Evolutionary conservation across 768 basidiomycete species (phyloP).

Genomic region (Dendrothele bispora): DNA sequence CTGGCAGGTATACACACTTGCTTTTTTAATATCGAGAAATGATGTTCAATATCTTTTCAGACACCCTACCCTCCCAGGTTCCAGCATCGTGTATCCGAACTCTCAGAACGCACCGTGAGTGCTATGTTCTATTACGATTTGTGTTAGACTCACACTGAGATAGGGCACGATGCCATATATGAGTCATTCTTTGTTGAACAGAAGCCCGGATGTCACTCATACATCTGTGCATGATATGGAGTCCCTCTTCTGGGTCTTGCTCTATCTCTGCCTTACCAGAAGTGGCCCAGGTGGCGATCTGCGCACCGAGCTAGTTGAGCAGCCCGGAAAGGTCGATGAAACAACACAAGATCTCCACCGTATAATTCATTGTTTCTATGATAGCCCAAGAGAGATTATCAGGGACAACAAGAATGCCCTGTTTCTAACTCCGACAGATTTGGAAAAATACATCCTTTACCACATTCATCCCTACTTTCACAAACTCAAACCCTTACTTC

Average conservation of each 20-base stretch:
- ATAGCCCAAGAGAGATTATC: background rate
- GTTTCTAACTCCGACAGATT: background rate
- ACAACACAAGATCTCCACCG: background rate
- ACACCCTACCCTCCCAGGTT: too few relatives aligned
- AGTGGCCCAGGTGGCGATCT: conserved; percentile 12
- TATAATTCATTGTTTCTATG: background rate
- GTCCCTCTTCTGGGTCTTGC: conserved; percentile 21
- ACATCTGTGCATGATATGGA: conserved; percentile 24
- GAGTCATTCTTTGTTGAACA: too few relatives aligned
- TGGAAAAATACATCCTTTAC: background rate
- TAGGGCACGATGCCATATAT: too few relatives aligned
- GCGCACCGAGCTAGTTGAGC: background rate
- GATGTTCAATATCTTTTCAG: too few relatives aligned
- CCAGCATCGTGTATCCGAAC: too few relatives aligned
- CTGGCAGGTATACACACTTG: too few relatives aligned
- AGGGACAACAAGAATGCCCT: background rate
- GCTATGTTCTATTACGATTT: too few relatives aligned
- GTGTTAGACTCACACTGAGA: too few relatives aligned
- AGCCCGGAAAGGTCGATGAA: background rate
- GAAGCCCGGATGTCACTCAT: too few relatives aligned
- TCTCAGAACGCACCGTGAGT: too few relatives aligned
- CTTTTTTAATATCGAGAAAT: too few relatives aligned
- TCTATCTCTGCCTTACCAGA: conserved; percentile 15
- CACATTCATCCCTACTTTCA: background rate
- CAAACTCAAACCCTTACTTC: background rate